Percentiles rank a stretch among this genome's conserved stretches.
Evolutionary conservation across 1,139 yeast species (phyloP).

Genomic region (Wickerhamomyces sp.): DNA sequence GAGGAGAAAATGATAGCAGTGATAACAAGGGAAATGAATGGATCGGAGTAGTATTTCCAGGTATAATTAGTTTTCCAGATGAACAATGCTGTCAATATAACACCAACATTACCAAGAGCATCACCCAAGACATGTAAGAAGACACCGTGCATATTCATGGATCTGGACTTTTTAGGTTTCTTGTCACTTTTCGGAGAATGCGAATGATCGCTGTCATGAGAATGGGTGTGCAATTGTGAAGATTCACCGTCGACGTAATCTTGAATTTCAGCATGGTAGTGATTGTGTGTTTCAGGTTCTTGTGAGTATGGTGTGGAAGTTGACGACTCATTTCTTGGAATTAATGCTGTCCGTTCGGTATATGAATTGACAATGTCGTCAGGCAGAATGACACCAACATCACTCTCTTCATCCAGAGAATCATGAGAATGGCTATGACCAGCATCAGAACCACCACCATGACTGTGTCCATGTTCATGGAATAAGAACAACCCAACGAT

Average conservation of each 20-base stretch:
- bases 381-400: slow-evolving; percentile 26
- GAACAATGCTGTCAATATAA: slow-evolving; percentile 79
- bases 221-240: slow-evolving; percentile 31
- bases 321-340: slow-evolving; percentile 7
- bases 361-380: slow-evolving; percentile 24
- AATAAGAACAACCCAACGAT: slow-evolving; percentile 78
- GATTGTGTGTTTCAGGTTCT: slow-evolving; percentile 1
- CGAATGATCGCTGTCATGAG: slow-evolving; percentile 22
- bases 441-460: slow-evolving; percentile 36
- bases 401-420: slow-evolving; percentile 12
- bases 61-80: slow-evolving; percentile 90
- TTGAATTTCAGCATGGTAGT: slow-evolving; percentile 2
- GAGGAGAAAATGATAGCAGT: slow-evolving; percentile 86
- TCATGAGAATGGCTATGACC: slow-evolving; percentile 43
- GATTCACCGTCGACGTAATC: slow-evolving; percentile 3
- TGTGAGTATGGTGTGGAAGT: slow-evolving; percentile 9
- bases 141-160: slow-evolving; percentile 96
- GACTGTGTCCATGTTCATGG: slow-evolving; percentile 86
- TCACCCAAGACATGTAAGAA: slow-evolving; percentile 94
- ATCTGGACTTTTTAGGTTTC: slow-evolving; percentile 37
- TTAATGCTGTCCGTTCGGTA: slow-evolving; percentile 15
- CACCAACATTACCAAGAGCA: slow-evolving; percentile 94
- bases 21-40: slow-evolving; percentile 76
- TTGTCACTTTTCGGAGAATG: slow-evolving; percentile 13
- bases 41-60: slow-evolving; percentile 87